Evolutionary conservation across 306 rosid species (phyloP).

Genomic region (Fragaria iinumae): DNA sequence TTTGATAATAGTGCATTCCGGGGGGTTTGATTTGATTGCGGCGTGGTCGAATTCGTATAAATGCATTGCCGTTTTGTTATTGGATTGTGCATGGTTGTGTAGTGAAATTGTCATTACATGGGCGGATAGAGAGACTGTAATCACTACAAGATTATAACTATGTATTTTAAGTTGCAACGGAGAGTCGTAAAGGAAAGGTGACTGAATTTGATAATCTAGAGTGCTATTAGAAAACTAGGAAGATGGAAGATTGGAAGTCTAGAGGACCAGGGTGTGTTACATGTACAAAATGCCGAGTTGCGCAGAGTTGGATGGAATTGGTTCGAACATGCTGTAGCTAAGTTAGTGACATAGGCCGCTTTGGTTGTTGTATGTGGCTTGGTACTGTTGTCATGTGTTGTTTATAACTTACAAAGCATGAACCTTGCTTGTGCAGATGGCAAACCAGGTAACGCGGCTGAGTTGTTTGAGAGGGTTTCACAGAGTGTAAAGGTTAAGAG

Average conservation of each 20-base stretch:
- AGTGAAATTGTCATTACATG: neutral
- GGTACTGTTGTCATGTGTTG: neutral
- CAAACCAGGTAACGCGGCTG: slow-evolving; percentile 70
- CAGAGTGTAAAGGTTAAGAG: slow-evolving; percentile 75
- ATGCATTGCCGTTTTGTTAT: neutral
- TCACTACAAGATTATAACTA: neutral
- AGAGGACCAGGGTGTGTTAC: slow-evolving; percentile 5
- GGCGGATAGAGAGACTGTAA: neutral
- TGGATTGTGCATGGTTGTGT: neutral
- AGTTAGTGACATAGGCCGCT: neutral
- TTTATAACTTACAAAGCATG: neutral
- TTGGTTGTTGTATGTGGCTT: slow-evolving; percentile 16
- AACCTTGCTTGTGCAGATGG: slow-evolving; percentile 46
- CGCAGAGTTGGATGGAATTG: slow-evolving; percentile 2
- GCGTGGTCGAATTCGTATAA: neutral
- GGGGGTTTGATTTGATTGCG: neutral
- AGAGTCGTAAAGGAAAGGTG: neutral
- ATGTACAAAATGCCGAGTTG: neutral
- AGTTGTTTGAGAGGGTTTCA: slow-evolving; percentile 74
- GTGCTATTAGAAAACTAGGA: neutral
- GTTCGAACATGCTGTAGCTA: slow-evolving; percentile 6
- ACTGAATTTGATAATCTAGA: neutral
- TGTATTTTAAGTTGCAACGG: neutral
- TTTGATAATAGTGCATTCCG: neutral
- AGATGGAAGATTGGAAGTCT: slow-evolving; percentile 1